Base-by-base conservation (phyloP, 2,329 filamentous ascomycete species). In the Botrytis hyacinthi region DNA sequence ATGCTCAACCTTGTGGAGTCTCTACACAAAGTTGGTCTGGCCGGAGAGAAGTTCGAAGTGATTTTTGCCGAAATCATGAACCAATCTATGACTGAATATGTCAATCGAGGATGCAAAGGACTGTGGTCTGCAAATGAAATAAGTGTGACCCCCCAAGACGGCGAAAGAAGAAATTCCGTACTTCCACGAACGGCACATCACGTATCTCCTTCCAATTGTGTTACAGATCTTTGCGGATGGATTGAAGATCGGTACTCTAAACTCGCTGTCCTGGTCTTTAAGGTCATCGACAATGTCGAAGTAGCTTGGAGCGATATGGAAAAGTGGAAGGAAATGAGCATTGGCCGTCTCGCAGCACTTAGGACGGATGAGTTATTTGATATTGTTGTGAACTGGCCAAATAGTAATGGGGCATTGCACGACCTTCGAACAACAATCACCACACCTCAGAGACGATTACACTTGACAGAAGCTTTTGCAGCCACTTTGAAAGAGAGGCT, bases 301-400 rank as follows among this genome's bases (percentile, higher is more conserved):
- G 81, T 90, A 40, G 84, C 85, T 9, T 86, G 86, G 82, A 81
- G 83, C 26, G 87, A 93, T 74, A 84, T 92, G 60, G 87, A 90
- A 76, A 89, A 88, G 75, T 94, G 91, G 88, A 91, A 91, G 79
- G 89, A 92, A 59, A 90, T 92, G 78, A 91, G 91, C 26, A 82
- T 93, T 62, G 88, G 88, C 4, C 87, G 91, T 62, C 85, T 95
- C 26, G 92, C 92, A 3, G 86, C 88, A 29, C 84, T 92, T 66
- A 87, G 93, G 61, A 92, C 92, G 63, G 85, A 87, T 12, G 90
- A 94, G 79, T 84, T 96, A 16, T 95, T 94, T 78, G 92, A 95
- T 79, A 94, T 95, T 79, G 90, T 94, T 63, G 86, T 92, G 73
- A 86, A 87, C 73, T 96, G 93, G 93, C 92, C 93, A 6, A 82